Conservation (phyloP, 306 rosid genomes). For the Hippophae rhamnoides region DNA sequence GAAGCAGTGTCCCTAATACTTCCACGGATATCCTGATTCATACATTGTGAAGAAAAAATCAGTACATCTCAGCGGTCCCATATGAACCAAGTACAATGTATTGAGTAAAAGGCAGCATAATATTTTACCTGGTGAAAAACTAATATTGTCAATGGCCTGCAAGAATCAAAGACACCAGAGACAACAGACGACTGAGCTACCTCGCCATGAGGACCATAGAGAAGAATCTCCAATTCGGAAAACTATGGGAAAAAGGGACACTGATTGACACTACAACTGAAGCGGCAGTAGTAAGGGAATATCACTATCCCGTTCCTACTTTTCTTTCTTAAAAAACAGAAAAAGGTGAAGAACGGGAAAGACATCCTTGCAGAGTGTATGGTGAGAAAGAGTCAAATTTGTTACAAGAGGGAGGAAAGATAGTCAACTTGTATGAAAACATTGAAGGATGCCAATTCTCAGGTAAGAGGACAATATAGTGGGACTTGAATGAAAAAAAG, state of each 20-base stretch:
- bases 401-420: conserved; percentile 19
- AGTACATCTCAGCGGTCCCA: too few species aligned
- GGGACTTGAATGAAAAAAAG: too few species aligned
- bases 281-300: conserved; percentile 20
- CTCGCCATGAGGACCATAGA: conserved; percentile 13
- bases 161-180: conserved; percentile 7
- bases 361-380: conserved; percentile 23
- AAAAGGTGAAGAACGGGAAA: conserved; percentile 39
- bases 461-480: conserved; percentile 3
- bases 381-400: conserved; percentile 15
- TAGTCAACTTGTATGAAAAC: conserved; percentile 13
- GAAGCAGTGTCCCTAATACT: too few species aligned
- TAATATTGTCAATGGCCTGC: conserved; percentile 34
- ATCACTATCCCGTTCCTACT: conserved; percentile 35
- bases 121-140: conserved; percentile 40
- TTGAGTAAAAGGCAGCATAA: too few species aligned
- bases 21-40: too few species aligned
- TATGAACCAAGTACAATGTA: too few species aligned
- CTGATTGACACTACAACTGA: conserved; percentile 21
- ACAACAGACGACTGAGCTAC: conserved; percentile 2
- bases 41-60: too few species aligned
- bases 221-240: conserved; percentile 3
- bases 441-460: background rate
- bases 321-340: conserved; percentile 62
- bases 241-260: conserved; percentile 9